phyloP scores from a whole-genome alignment of 192 early-diverging fungal species.

The Nowakowskiella sp. region DNA sequence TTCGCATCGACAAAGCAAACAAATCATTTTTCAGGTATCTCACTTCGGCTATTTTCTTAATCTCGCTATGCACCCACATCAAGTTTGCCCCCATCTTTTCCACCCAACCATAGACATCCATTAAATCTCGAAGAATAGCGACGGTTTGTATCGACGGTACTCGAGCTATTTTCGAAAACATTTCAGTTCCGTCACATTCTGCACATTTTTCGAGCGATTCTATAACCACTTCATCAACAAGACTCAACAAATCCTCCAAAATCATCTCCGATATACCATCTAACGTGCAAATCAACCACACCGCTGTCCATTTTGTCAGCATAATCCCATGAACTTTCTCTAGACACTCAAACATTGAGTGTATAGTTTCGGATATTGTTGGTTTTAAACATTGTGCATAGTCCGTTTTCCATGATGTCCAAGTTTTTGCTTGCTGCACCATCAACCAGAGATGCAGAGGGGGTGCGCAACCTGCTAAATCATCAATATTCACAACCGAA shows the following conservation, averaged over 20 bases:
- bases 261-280: conserved; percentile 17
- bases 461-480: no score
- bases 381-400: no score
- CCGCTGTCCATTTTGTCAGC: conserved; percentile 2
- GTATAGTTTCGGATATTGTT: no score
- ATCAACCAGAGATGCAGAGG: no score
- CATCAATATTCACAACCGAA: no score
- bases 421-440: no score
- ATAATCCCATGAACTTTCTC: conserved; percentile 16
- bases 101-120: neutral
- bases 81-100: conserved; percentile 6
- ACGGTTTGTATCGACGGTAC: conserved; percentile 10
- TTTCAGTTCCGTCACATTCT: conserved; percentile 9
- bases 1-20: no score
- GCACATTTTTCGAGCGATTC: conserved; percentile 13
- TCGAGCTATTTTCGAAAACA: no score
- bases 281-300: neutral
- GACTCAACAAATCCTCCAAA: conserved; percentile 19
- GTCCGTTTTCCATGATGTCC: no score
- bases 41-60: conserved; percentile 7
- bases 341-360: conserved; percentile 6
- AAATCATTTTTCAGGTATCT: no score
- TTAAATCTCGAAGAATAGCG: conserved; percentile 6
- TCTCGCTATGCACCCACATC: conserved; percentile 6
- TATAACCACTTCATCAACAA: conserved; percentile 8